Evolutionary conservation across 495 filamentous ascomycete species (phyloP).

Genomic region (Talaromyces adpressus): DNA sequence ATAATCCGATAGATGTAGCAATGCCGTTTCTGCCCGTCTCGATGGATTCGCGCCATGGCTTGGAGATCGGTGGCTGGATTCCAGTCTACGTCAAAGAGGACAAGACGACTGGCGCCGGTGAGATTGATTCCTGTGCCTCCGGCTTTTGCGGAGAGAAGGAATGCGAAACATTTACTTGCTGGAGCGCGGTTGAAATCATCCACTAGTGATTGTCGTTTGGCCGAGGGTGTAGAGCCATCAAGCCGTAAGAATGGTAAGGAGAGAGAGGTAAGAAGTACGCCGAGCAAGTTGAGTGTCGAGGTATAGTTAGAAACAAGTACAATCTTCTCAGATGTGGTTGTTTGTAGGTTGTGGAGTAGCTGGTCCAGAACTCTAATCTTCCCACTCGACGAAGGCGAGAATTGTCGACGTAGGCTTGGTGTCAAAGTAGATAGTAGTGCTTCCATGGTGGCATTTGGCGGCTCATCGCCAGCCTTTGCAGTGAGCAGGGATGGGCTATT

Average conservation of each 20-base stretch:
- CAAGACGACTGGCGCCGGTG: constrained; percentile 66
- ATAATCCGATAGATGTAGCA: constrained; percentile 72
- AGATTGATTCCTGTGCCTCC: constrained; percentile 74
- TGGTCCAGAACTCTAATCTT: constrained; percentile 70
- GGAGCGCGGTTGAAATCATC: constrained; percentile 67
- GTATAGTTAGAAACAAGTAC: constrained; percentile 82
- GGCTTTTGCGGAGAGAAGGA: constrained; percentile 73
- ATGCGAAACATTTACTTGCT: constrained; percentile 56
- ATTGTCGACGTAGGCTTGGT: constrained; percentile 47
- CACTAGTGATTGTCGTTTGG: constrained; percentile 66
- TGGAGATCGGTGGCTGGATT: constrained; percentile 76
- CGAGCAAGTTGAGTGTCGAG: constrained; percentile 64
- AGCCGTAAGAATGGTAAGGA: constrained; percentile 63
- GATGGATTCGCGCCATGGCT: constrained; percentile 80
- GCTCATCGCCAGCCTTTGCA: constrained; percentile 28
- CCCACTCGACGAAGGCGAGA: constrained; percentile 52
- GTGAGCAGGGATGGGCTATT: constrained; percentile 67
- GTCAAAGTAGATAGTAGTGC: constrained; percentile 54
- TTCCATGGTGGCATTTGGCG: constrained; percentile 32
- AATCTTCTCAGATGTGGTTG: constrained; percentile 62
- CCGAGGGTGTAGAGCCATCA: constrained; percentile 62
- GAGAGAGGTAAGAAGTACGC: constrained; percentile 54
- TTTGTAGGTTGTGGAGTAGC: constrained; percentile 55
- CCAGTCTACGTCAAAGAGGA: constrained; percentile 81
- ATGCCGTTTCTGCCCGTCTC: constrained; percentile 65